Evolutionary conservation across 257 asterid species (phyloP).

Genomic region (Coffea canephora): DNA sequence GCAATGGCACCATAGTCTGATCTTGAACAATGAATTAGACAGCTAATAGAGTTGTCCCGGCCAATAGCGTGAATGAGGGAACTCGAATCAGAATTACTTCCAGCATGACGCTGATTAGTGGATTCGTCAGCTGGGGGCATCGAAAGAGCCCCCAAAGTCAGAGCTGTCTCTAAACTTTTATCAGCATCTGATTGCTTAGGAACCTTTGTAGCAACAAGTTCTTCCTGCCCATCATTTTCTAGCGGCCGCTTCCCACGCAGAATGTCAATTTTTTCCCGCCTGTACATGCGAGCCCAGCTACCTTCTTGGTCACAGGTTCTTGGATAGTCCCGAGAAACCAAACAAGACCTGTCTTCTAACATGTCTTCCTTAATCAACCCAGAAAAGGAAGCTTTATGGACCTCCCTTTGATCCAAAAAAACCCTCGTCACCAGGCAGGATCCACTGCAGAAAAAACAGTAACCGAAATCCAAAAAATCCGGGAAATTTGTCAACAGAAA

Average conservation of each 20-base stretch:
- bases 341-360: conserved; percentile 76
- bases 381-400: conserved; percentile 21
- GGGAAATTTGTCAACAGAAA: conserved; percentile 9
- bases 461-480: conserved; percentile 16
- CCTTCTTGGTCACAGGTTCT: conserved; percentile 52
- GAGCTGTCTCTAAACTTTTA: conserved; percentile 20
- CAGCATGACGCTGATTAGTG: conserved; percentile 25
- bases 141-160: conserved; percentile 33
- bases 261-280: conserved; percentile 43
- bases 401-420: conserved; percentile 13
- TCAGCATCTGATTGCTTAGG: conserved; percentile 39
- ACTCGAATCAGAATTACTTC: conserved; percentile 53
- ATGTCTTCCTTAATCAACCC: conserved; percentile 47
- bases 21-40: conserved; percentile 75
- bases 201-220: conserved; percentile 31
- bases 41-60: conserved; percentile 71
- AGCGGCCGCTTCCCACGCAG: conserved; percentile 52
- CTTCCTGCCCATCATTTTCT: conserved; percentile 47
- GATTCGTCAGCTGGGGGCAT: conserved; percentile 26
- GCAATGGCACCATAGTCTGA: conserved; percentile 84
- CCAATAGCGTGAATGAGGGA: conserved; percentile 77
- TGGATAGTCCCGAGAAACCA: conserved; percentile 63
- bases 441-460: conserved; percentile 33
- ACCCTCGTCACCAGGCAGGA: conserved; percentile 24
- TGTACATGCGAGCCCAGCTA: conserved; percentile 61